phyloP scores from a whole-genome alignment of 2,329 filamentous ascomycete genomes.

The Cercospora janseana region DNA sequence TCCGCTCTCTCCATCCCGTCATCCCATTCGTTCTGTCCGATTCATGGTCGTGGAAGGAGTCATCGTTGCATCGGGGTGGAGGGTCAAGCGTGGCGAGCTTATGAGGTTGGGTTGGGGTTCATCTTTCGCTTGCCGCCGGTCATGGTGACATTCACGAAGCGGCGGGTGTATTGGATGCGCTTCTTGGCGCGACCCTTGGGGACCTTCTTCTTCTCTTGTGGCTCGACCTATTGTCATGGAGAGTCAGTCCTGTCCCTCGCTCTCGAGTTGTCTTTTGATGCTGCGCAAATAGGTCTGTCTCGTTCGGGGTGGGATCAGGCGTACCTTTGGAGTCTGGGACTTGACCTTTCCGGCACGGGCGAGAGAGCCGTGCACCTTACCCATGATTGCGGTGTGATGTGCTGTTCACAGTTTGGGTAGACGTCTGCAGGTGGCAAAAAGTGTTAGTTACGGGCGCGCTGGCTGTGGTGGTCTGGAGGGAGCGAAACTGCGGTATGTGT shows the following conservation, averaged over 20 bases:
- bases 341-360: conserved; percentile 98
- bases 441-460: conserved; percentile 18
- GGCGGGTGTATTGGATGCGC: conserved; percentile 92
- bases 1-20: conserved; percentile 7
- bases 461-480: conserved; percentile 2
- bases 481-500: background rate
- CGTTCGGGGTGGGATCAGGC: conserved; percentile 39
- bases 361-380: conserved; percentile 92
- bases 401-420: conserved; percentile 21
- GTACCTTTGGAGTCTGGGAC: conserved; percentile 89
- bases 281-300: too few relatives aligned
- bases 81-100: conserved; percentile 37
- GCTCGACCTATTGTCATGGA: conserved; percentile 65
- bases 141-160: conserved; percentile 97
- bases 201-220: conserved; percentile 92
- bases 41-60: too few relatives aligned
- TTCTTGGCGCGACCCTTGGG: conserved; percentile 98
- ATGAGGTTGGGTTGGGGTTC: conserved; percentile 81
- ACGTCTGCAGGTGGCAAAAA: conserved; percentile 28
- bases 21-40: too few relatives aligned
- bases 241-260: conserved; percentile 6
- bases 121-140: conserved; percentile 99
- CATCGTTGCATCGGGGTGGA: conserved; percentile 1
- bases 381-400: conserved; percentile 63
- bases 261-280: too few relatives aligned